Evolutionary conservation across 192 early-diverging fungal species (phyloP), one percentile per base, ranked within the genome.

Genomic region (Coemansia sp.): DNA sequence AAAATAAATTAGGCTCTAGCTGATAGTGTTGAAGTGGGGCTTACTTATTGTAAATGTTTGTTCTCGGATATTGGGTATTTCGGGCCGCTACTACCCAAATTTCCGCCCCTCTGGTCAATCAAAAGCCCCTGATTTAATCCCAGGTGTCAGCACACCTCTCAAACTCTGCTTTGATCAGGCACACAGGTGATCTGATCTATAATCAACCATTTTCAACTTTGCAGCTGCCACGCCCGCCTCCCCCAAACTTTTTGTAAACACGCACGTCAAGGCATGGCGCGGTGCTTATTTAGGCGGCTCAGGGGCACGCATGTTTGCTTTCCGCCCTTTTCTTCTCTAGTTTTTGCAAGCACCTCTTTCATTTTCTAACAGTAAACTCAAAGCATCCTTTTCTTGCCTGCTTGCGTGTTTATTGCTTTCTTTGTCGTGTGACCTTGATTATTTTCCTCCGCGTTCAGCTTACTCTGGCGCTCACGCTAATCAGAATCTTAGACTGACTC

Each of bases 191-290:
- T 57, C 53, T 32, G 53, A 32, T 29, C 29, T 11, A 15, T 6
- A 32, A 57, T 57, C 53, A 57, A 32, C 29, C 12, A 57, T 14
- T 32, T 57, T 11, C 29, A 17, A 32, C 53, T 32, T 57, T 57
- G 53, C n/a, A 25, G 48, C 21, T 17, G 25, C 25, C 25, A 27
- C 25, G 25, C 12, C 10, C 41, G n/a, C 25, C 2, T 29, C 50
- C 53, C 53, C 53, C 25, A 57, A 57, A 57, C 53, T 57, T 31
- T 31, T 57, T 6, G 29, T 29, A 57, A 57, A 32, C 53, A 57
- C 51, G 27, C 53, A 57, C 53, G 53, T 57, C 53, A 11, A 57
- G 27, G 53, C 53, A 57, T 6, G 53, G 53, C 23, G 10, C 5
- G 50, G 27, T 9, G 50, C 12, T 11, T 53, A 27, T 53, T 53